A percentile compares a stretch with the other conserved stretches of the same genome.
Evolutionary conservation across 371 early-diverging fungal genomes (phyloP).

Genomic region (Mortierella sp.): DNA sequence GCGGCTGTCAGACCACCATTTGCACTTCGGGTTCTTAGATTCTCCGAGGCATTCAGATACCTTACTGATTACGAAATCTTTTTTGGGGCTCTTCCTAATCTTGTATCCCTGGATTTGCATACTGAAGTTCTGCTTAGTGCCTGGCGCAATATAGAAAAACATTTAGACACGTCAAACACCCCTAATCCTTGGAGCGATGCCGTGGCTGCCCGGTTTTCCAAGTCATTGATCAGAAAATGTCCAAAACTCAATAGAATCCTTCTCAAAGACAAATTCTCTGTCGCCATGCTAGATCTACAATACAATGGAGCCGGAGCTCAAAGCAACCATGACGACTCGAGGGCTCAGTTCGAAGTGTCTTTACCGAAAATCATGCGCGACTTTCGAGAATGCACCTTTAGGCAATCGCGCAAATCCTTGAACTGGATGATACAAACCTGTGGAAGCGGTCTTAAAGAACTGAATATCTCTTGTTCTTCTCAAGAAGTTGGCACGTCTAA

Average conservation of each 20-base stretch:
- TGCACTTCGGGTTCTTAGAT: background rate
- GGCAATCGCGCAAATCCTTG: background rate
- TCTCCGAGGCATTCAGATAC: background rate
- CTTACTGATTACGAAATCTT: background rate
- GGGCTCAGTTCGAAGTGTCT: background rate
- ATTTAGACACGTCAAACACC: background rate
- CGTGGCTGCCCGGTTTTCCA: background rate
- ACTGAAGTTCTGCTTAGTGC: background rate
- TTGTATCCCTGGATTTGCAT: conserved; percentile 1
- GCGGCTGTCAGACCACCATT: background rate
- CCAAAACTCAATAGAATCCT: background rate
- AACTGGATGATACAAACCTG: conserved; percentile 1
- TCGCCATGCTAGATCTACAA: background rate
- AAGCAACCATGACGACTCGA: background rate
- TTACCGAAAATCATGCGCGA: background rate
- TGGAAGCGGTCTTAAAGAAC: background rate
- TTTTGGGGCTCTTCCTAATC: conserved; percentile 4
- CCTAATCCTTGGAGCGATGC: background rate
- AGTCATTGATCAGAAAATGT: background rate
- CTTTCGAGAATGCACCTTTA: background rate
- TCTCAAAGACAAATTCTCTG: background rate
- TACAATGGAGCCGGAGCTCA: background rate
- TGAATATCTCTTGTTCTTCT: background rate
- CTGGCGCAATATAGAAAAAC: background rate
- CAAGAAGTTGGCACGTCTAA: background rate